Evolutionary conservation across 768 basidiomycete species (phyloP), one percentile per base, ranked within the genome.

Genomic region (Lenzites betulinus): DNA sequence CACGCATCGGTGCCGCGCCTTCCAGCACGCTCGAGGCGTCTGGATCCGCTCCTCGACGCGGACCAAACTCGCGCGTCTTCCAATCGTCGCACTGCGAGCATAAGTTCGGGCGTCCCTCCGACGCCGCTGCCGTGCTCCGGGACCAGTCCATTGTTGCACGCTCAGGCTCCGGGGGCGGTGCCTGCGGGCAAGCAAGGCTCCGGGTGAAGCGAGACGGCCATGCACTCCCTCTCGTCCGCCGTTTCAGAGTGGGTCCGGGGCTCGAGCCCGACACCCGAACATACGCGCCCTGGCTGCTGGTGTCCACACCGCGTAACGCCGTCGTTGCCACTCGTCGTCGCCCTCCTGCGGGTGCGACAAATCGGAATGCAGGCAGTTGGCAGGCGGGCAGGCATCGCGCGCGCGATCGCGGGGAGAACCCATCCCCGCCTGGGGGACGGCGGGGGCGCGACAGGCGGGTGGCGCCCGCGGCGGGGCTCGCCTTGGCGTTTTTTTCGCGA

Each of bases 321-420:
- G 46, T 18, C 47, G 46, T 46, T 35, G 28, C 35, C 35, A 36
- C 35, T 7, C 41, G 3, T n/a, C n/a, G n/a, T n/a, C n/a, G n/a
- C 12, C 12, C 23, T 26, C 44, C 11, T n/a, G n/a, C 23, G 11
- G 13, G 36, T 28, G 25, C 47, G 54, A 35, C 55, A 41, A 50
- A 57, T 41, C 55, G 48, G 39, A 50, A 28, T 9, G 18, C 54
- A 39, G 18, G 23, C 46, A 41, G 36, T 41, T 20, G 48, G 48
- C 56, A 13, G 7, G 33, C 56, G 48, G 56, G 54, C 4, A 16
- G 23, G 23, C 15, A 20, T 18, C 42, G 35, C 30, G 28, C 48
- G 13, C 15, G 20, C 42, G 48, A 58, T 43, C 56, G 56, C 46
- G 56, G 56, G 56, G 23, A 30, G 56, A 50, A 51, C 26, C 39